Evolutionary conservation across 2,329 filamentous ascomycete species (phyloP).

Genomic region (Coniella vitis): DNA sequence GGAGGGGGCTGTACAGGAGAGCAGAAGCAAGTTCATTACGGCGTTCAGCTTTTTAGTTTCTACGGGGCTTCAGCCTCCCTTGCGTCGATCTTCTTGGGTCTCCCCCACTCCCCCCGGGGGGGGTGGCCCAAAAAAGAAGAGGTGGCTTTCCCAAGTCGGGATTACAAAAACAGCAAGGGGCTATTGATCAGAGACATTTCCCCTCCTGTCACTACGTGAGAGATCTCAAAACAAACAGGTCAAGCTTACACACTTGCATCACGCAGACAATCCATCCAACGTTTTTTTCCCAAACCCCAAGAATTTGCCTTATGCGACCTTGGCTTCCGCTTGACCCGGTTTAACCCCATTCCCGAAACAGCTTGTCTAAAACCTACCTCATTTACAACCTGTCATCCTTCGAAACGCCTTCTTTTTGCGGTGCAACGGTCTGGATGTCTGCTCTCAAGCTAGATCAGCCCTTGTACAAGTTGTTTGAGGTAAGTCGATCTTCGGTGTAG

Average conservation of each 20-base stretch:
- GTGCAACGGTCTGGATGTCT: constrained; percentile 49
- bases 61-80: constrained; percentile 7
- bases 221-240: constrained; percentile 10
- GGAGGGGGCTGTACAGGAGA: constrained; percentile 8
- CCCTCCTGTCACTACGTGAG: constrained; percentile 4
- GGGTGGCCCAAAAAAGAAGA: not conserved
- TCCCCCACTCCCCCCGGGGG: not conserved
- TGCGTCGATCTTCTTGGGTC: constrained; percentile 4
- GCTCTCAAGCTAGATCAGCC: constrained; percentile 48
- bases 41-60: constrained; percentile 9
- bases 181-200: constrained; percentile 11
- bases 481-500: constrained; percentile 46
- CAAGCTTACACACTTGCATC: constrained; percentile 18
- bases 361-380: constrained; percentile 24
- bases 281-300: too few relatives aligned
- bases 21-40: constrained; percentile 7
- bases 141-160: constrained; percentile 6
- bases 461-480: constrained; percentile 53
- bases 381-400: constrained; percentile 18
- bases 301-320: not conserved
- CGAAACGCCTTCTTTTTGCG: constrained; percentile 11
- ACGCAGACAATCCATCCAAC: constrained; percentile 3
- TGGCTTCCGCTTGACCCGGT: not conserved
- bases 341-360: constrained; percentile 28
- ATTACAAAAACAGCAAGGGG: constrained; percentile 9